phyloP scores from a whole-genome alignment of 1,284 basidiomycete genomes.

The Ganoderma lingzhi region DNA sequence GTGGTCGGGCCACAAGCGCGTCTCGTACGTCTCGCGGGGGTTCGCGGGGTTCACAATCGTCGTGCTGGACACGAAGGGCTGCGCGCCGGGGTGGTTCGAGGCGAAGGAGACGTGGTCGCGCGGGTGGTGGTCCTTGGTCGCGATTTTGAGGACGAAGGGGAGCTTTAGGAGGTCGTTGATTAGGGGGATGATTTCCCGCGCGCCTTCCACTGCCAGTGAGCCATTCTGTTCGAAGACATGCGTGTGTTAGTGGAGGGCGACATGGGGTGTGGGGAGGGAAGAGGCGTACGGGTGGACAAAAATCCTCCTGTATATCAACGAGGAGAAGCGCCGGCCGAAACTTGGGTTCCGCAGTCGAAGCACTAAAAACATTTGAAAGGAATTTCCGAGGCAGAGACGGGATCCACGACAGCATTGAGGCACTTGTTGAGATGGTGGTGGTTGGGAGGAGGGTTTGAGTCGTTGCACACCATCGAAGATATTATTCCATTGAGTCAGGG shows the following conservation, averaged over 20 bases:
- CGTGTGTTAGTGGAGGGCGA: background rate
- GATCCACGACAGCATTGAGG: background rate
- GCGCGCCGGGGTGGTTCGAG: slow-evolving; percentile 51
- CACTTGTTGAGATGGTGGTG: background rate
- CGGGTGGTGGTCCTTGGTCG: slow-evolving; percentile 64
- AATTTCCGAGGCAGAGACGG: background rate
- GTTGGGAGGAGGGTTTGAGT: background rate
- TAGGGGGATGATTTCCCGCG: slow-evolving; percentile 52
- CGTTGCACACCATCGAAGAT: background rate
- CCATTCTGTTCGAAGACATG: slow-evolving; percentile 46
- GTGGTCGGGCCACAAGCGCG: slow-evolving; percentile 70
- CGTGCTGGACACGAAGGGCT: slow-evolving; percentile 51
- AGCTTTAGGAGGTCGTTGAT: slow-evolving; percentile 55
- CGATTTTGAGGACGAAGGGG: slow-evolving; percentile 50
- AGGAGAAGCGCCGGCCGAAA: slow-evolving; percentile 54
- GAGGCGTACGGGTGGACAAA: slow-evolving; percentile 58
- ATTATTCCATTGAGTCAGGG: background rate
- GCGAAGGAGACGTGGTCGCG: slow-evolving; percentile 70
- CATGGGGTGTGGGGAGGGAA: background rate
- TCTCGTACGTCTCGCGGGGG: slow-evolving; percentile 45
- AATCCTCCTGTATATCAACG: slow-evolving; percentile 72
- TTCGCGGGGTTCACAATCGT: slow-evolving; percentile 44
- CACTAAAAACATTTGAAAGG: background rate
- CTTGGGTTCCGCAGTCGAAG: background rate
- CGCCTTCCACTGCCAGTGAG: slow-evolving; percentile 59